Evolutionary conservation across 495 filamentous ascomycete genomes (phyloP), one percentile per base, ranked within the genome.

Genomic region (Friedmanniomyces endolithicus): DNA sequence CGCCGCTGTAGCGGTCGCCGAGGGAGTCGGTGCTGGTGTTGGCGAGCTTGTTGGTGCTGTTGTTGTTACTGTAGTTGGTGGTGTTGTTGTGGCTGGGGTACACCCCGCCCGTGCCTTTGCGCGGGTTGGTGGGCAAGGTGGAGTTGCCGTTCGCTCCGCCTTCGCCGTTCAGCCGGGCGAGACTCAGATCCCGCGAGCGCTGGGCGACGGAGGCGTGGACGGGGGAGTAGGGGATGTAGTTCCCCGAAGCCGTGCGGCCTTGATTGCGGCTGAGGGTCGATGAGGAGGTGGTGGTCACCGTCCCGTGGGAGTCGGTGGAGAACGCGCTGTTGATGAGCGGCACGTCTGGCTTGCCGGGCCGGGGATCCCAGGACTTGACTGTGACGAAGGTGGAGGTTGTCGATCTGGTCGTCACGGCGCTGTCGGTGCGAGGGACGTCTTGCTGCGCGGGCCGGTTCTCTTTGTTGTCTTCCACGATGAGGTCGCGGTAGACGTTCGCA

Each of bases 1-100:
- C 71, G 23, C 72, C 72, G 47, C 60, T 54, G 49, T 72, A 74
- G 16, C 72, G 68, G 48, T 69, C 71, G 33, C 34, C 14, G 24
- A 34, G 43, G 44, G n/a, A 23, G 53, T 48, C 17, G 11, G n/a
- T 55, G 33, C 19, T 41, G 34, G 39, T 55, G 27, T 19, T 25
- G 47, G 2, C 29, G n/a, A n/a, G n/a, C n/a, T n/a, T n/a, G n/a
- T n/a, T n/a, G n/a, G n/a, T n/a, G n/a, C n/a, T n/a, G n/a, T n/a
- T n/a, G n/a, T n/a, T n/a, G n/a, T n/a, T n/a, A n/a, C n/a, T n/a
- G n/a, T n/a, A n/a, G n/a, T n/a, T n/a, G n/a, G n/a, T n/a, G n/a
- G n/a, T n/a, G n/a, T n/a, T n/a, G 3, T 22, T 25, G 25, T 50
- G 4, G 9, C 12, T 31, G 7, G 37, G 17, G 37, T 41, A 41